Evolutionary conservation across 2,329 filamentous ascomycete species (phyloP).

Genomic region (Dactylellina leptospora): DNA sequence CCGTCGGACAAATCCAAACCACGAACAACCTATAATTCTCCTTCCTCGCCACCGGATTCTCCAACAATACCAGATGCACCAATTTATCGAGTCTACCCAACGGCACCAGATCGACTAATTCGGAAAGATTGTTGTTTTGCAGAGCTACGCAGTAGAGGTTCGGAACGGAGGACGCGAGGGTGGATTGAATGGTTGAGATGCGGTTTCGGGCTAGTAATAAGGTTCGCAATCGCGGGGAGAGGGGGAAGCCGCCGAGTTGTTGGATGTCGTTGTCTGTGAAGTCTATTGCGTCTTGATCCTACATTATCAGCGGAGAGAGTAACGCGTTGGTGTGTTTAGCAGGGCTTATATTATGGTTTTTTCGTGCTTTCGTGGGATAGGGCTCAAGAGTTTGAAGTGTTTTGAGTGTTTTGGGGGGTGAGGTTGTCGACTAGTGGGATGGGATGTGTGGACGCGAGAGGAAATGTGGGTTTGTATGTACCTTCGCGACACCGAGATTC

Average conservation of each 20-base stretch:
- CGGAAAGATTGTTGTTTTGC: slow-evolving; percentile 79
- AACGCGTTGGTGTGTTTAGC: slow-evolving; percentile 44
- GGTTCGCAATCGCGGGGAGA: slow-evolving; percentile 85
- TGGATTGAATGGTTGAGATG: slow-evolving; percentile 79
- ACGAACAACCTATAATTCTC: slow-evolving; percentile 96
- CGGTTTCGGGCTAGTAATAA: slow-evolving; percentile 91
- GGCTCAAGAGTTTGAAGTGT: too few relatives aligned
- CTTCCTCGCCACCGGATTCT: slow-evolving; percentile 90
- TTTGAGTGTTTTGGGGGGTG: slow-evolving; percentile 2
- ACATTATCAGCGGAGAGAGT: slow-evolving; percentile 47
- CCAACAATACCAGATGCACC: slow-evolving; percentile 80
- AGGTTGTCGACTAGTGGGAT: slow-evolving; percentile 1
- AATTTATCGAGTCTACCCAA: slow-evolving; percentile 74
- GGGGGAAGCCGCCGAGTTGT: slow-evolving; percentile 87
- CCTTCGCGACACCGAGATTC: slow-evolving; percentile 93
- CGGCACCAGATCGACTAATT: slow-evolving; percentile 88
- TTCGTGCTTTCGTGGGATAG: neutral
- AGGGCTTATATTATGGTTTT: slow-evolving; percentile 25
- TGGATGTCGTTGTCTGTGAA: slow-evolving; percentile 98
- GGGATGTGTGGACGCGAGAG: slow-evolving; percentile 19
- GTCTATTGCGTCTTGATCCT: slow-evolving; percentile 86
- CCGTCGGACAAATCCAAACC: slow-evolving; percentile 81
- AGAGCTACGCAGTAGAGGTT: slow-evolving; percentile 83
- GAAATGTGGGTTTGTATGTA: slow-evolving; percentile 64
- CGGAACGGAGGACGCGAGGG: slow-evolving; percentile 77